A percentile compares a stretch with the other conserved stretches of the same genome.
These are phyloP conservation scores for Xylona heveae DNA, from an alignment of 495 filamentous ascomycete genomes.

Conservation along the genomic window DNA sequence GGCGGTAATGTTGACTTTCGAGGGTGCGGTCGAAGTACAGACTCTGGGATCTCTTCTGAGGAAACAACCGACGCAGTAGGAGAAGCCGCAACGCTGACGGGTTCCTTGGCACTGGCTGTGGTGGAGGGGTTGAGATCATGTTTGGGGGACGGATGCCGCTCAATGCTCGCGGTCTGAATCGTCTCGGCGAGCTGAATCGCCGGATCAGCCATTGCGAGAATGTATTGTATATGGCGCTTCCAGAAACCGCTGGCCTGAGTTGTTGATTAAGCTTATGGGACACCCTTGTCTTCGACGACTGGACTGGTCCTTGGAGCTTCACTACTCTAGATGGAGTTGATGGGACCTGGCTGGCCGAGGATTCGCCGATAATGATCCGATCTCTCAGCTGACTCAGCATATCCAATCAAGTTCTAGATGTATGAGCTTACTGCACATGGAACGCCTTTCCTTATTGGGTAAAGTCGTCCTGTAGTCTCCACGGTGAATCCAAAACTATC, in stretches of 20 bases:
- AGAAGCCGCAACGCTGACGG: constrained; percentile 11
- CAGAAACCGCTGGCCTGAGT: too few relatives aligned
- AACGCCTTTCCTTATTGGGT: too few relatives aligned
- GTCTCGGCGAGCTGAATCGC: constrained; percentile 58
- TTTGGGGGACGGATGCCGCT: constrained; percentile 36
- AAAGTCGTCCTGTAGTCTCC: too few relatives aligned
- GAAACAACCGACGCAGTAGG: too few relatives aligned
- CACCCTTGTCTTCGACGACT: too few relatives aligned
- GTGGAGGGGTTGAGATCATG: constrained; percentile 74
- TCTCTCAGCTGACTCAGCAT: constrained; percentile 8
- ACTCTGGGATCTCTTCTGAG: constrained; percentile 18
- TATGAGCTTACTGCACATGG: too few relatives aligned
- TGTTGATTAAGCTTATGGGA: too few relatives aligned
- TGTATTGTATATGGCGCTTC: too few relatives aligned
- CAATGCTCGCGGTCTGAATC: constrained; percentile 61
- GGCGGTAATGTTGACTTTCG: constrained; percentile 45
- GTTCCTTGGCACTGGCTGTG: constrained; percentile 22
- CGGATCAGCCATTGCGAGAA: too few relatives aligned
- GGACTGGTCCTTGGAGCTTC: constrained; percentile 10
- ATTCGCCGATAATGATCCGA: constrained; percentile 9
- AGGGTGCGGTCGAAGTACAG: constrained; percentile 20
- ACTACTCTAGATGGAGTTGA: too few relatives aligned
- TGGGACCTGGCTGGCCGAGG: constrained; percentile 6
- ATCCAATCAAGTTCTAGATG: too few relatives aligned
- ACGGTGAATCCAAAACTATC: too few relatives aligned